A percentile compares a stretch with the other conserved stretches of the same genome.
Conservation (phyloP, 2,329 filamentous ascomycete species). For the Penicillium sp. region DNA sequence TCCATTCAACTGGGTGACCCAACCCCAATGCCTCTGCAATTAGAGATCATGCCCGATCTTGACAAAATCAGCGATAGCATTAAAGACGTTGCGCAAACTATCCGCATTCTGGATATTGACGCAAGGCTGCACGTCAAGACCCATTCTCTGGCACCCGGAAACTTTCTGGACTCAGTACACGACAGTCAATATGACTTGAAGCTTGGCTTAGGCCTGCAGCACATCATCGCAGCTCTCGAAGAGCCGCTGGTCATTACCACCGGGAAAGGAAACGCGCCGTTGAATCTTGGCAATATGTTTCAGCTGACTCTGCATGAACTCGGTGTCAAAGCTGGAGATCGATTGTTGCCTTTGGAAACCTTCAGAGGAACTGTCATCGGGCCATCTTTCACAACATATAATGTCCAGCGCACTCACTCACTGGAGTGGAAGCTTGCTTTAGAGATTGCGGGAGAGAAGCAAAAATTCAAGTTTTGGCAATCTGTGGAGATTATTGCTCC, state of each 20-base stretch:
- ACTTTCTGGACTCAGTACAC: neutral
- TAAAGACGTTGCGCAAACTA: constrained; percentile 6
- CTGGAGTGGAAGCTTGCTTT: constrained; percentile 12
- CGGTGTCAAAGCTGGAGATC: constrained; percentile 5
- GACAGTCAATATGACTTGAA: neutral
- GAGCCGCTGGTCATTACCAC: constrained; percentile 10
- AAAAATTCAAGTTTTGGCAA: neutral
- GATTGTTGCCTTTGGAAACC: neutral
- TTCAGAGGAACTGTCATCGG: neutral
- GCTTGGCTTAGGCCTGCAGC: constrained; percentile 5
- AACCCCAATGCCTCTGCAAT: constrained; percentile 12
- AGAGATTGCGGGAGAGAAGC: constrained; percentile 12
- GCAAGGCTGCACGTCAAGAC: neutral
- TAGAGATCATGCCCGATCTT: constrained; percentile 8
- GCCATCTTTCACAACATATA: constrained; percentile 20
- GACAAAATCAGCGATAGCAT: constrained; percentile 12
- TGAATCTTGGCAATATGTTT: constrained; percentile 17
- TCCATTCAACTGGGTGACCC: constrained; percentile 23
- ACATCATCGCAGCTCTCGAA: constrained; percentile 7
- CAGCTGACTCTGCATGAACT: constrained; percentile 12
- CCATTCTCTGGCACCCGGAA: neutral
- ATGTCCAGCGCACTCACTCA: constrained; percentile 11
- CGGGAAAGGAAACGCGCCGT: constrained; percentile 8
- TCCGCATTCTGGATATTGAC: constrained; percentile 5
- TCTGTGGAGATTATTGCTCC: neutral